A percentile compares a stretch with the other conserved stretches of the same genome.
Conservation (phyloP, 2,329 filamentous ascomycete species). For the Anisogramma anomala region DNA sequence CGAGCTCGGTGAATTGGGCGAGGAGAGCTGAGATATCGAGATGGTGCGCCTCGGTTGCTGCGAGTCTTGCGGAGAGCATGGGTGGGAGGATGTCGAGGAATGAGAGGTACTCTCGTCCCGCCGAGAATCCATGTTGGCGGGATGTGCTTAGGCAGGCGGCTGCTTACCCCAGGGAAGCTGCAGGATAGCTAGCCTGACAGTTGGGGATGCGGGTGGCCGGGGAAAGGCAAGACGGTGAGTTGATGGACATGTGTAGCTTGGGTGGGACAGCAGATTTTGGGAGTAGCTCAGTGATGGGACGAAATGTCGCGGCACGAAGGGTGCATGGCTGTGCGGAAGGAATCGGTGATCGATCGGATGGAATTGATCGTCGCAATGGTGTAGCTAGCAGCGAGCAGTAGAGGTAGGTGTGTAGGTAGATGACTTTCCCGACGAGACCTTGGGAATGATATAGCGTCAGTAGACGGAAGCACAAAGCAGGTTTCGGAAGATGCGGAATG, state of each 20-base stretch:
- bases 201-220: conserved; percentile 1
- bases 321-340: conserved; percentile 9
- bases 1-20: conserved; percentile 3
- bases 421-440: no score
- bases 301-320: background rate
- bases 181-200: conserved; percentile 6
- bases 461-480: background rate
- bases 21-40: conserved; percentile 2
- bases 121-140: conserved; percentile 10
- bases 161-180: conserved; percentile 10
- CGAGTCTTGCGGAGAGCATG: background rate
- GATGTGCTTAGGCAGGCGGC: conserved; percentile 10
- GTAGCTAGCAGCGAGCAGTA: background rate
- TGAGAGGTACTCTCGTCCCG: conserved; percentile 5
- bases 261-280: conserved; percentile 4
- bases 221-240: conserved; percentile 7
- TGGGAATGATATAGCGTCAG: no score
- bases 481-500: background rate
- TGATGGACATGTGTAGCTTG: conserved; percentile 7
- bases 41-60: conserved; percentile 1
- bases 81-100: conserved; percentile 3
- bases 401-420: no score
- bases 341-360: background rate
- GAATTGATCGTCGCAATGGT: background rate
- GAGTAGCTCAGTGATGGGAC: conserved; percentile 1